A percentile compares a stretch with the other conserved stretches of the same genome.
phyloP scores from a whole-genome alignment of 495 filamentous ascomycete genomes.

The Rhizodiscina lignyota region DNA sequence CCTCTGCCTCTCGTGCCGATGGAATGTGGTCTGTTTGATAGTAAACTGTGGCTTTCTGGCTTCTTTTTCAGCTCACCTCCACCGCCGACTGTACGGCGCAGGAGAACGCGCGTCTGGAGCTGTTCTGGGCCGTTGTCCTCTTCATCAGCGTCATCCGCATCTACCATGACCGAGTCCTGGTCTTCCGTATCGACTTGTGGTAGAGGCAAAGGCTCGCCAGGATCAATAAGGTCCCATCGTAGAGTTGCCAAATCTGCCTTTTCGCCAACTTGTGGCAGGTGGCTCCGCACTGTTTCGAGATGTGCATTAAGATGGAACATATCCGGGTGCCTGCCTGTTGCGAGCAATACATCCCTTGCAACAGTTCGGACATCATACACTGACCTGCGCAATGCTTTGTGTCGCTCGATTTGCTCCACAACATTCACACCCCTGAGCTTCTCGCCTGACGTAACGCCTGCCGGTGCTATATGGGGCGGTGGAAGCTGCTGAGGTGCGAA shows the following conservation, averaged over 20 bases:
- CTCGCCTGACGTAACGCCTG: too few species aligned
- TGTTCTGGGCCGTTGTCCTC: too few species aligned
- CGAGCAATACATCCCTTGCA: constrained; percentile 47
- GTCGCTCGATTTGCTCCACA: constrained; percentile 27
- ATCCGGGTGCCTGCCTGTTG: constrained; percentile 40
- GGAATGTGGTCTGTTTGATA: too few species aligned
- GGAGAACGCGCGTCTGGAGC: too few species aligned
- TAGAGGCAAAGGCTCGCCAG: constrained; percentile 12
- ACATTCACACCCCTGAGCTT: too few species aligned
- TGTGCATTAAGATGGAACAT: constrained; percentile 42
- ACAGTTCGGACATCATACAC: constrained; percentile 45
- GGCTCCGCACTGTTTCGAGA: constrained; percentile 28
- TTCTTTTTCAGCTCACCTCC: too few species aligned
- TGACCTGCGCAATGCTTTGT: constrained; percentile 27
- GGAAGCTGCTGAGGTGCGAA: constrained; percentile 1
- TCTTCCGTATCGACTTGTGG: not conserved
- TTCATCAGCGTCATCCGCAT: constrained; percentile 15
- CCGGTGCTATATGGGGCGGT: constrained; percentile 14
- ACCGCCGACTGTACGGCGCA: too few species aligned
- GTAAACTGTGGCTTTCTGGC: too few species aligned
- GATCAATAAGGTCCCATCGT: constrained; percentile 53
- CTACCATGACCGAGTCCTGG: not conserved
- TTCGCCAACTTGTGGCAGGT: constrained; percentile 24
- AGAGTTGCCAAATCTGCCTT: constrained; percentile 42
- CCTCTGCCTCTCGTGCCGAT: too few species aligned